Base-by-base conservation (phyloP, 768 basidiomycete species). In the Lanmaoa pseudosensibilis region DNA sequence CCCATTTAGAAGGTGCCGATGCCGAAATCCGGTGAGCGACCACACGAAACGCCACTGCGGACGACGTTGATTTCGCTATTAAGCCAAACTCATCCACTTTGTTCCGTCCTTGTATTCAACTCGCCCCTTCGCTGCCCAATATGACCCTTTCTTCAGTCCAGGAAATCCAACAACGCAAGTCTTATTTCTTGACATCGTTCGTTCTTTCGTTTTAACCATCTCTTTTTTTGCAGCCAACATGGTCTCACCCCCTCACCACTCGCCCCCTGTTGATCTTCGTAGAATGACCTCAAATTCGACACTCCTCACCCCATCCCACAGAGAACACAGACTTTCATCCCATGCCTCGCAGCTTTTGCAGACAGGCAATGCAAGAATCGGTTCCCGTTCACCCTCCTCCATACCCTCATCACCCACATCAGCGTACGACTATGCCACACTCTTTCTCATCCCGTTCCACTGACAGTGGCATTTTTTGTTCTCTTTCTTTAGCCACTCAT, bases 321-420 rank as follows among this genome's bases (percentile, higher is more conserved):
- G 75, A 57, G 67, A 72, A 48, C 72, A 74, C 53, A 73, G 72
- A 32, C 71, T 78, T 2, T 78, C 78, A 1, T 73, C 75, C 18
- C 73, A 80, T 33, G 55, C 70, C 21, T 83, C 83, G 0, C 82
- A 83, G 60, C 79, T 80, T 56, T 69, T 81, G 18, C 77, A 78
- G 40, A 73, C 74, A 2, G 68, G 70, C 16, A 74, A 71, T 8
- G 67, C 69, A 49, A 75, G 80, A 41, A 64, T 85, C 25, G 87
- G 84, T 39, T 86, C 85, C 11, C 79, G 80, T 23, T 88, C 88
- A 0, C 87, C 88, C 1, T 77, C 75, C n/a, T 88, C 87, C 13
- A 90, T 90, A 55, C 88, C 88, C 0, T 90, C 87, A 16, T 88
- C 86, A 2, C 89, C 89, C 4, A 88, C 88, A 19, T 90, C 88